These are phyloP conservation scores for Eucalyptus leucophloia DNA, from an alignment of 345 rosid genomes.

Conservation along the genomic window DNA sequence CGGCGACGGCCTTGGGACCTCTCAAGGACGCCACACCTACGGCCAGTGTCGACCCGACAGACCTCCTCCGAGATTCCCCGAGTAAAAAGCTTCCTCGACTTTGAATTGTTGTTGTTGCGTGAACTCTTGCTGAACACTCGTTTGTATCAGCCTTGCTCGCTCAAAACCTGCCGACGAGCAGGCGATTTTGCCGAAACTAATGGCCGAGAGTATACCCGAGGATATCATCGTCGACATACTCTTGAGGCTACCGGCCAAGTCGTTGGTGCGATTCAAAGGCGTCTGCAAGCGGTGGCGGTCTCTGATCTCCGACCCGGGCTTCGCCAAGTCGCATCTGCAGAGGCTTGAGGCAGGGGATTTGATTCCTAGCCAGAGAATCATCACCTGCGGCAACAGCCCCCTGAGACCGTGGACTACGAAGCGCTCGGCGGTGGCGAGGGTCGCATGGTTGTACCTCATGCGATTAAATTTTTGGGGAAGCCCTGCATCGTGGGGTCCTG, in stretches of 20 bases:
- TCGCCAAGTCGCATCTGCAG: not conserved
- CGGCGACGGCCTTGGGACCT: not conserved
- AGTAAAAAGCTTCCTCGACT: too few relatives aligned
- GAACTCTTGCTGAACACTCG: not conserved
- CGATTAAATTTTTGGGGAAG: too few relatives aligned
- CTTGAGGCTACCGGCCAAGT: not conserved
- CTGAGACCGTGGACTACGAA: too few relatives aligned
- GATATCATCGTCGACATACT: not conserved
- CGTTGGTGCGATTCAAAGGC: not conserved
- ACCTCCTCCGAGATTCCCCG: too few relatives aligned
- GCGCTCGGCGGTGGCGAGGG: too few relatives aligned
- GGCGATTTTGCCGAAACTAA: not conserved
- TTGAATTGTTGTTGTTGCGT: too few relatives aligned
- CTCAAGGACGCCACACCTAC: not conserved
- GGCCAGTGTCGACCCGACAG: not conserved
- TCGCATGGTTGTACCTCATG: too few relatives aligned
- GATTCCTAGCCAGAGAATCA: not conserved
- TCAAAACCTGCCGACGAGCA: not conserved
- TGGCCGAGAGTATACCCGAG: not conserved
- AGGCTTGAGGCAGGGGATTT: not conserved
- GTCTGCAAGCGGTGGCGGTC: not conserved
- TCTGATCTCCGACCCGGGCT: not conserved
- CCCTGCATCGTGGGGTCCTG: too few relatives aligned
- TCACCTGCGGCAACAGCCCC: too few relatives aligned
- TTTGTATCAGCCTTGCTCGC: too few relatives aligned